Evolutionary conservation across 352 stramenopile genomes (phyloP), one percentile per base, ranked within the genome.

Genomic region (Aphanomyces stellatus): DNA sequence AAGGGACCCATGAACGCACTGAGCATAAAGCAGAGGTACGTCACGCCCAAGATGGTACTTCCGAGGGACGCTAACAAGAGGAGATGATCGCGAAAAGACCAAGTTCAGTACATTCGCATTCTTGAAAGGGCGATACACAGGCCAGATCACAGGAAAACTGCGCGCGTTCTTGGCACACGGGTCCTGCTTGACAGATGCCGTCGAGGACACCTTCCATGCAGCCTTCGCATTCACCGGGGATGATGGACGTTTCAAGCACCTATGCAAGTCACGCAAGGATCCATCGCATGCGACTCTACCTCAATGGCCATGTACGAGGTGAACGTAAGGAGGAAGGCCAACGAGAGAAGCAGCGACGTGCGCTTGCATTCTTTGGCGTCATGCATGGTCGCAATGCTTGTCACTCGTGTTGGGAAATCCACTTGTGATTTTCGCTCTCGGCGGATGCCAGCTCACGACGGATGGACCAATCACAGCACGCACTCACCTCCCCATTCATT

Each of bases 11-110:
- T 15, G 28, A 65, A 51, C 17, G 35, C 42, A 35, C 57, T 51
- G 22, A 65, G 40, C 57, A 65, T 65, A 24, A 65, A 46, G 30
- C 57, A 65, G 25, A 65, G 57, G 30, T 65, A 65, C 7, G 35
- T 51, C 7, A 63, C 57, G 22, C 57, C 35, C 17, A 65, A 22
- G 6, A 41, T 65, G 24, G 57, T 65, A 30, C 43, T 65, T 13
- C 57, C 57, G 17, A 53, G 41, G 22, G 27, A 42, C 8, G 55
- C 55, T 63, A 63, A 43, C 37, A 17, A n/a, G n/a, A n/a, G n/a
- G n/a, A n/a, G n/a, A n/a, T n/a, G 17, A n/a, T 17, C 37, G 17
- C 37, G 37, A 43, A 17, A 17, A 17, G 17, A 17, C 8, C 37
- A 43, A 43, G 17, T 8, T 43, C 8, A 43, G 37, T 17, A 43